phyloP scores from a whole-genome alignment of 352 stramenopile species.

The Globisporangium recalcitrans region DNA sequence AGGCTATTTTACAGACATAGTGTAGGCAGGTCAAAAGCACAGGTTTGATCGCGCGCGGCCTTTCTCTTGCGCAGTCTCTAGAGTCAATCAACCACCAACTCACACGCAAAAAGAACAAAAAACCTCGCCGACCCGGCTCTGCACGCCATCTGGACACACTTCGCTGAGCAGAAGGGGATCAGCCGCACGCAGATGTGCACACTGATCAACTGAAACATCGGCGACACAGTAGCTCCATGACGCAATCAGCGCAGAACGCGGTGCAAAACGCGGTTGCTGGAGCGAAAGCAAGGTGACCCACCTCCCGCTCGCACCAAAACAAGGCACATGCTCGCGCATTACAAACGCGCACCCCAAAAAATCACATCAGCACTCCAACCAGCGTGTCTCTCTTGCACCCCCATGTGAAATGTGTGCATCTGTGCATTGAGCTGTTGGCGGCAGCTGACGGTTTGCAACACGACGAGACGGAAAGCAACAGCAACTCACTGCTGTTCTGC shows the following conservation, averaged over 20 bases:
- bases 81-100: not conserved
- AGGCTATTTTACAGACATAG: not conserved
- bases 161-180: not conserved
- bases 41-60: not conserved
- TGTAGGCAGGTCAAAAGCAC: not conserved
- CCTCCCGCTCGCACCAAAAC: not conserved
- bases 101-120: not conserved
- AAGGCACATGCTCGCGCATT: not conserved
- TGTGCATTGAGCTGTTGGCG: not conserved
- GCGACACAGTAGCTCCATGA: not conserved
- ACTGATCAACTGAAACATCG: conserved; percentile 12
- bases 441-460: not conserved
- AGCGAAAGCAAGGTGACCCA: not conserved
- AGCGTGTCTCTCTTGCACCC: not conserved
- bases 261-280: not conserved
- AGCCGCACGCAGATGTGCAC: conserved; percentile 8
- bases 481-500: too few relatives aligned
- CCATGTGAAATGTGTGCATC: not conserved
- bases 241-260: not conserved
- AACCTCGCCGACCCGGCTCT: not conserved
- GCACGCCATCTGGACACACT: not conserved
- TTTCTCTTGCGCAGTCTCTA: not conserved
- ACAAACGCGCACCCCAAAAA: not conserved
- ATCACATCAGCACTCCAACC: not conserved
- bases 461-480: not conserved